phyloP scores from a whole-genome alignment of 2,329 filamentous ascomycete species.

The Dactylellina sp. region DNA sequence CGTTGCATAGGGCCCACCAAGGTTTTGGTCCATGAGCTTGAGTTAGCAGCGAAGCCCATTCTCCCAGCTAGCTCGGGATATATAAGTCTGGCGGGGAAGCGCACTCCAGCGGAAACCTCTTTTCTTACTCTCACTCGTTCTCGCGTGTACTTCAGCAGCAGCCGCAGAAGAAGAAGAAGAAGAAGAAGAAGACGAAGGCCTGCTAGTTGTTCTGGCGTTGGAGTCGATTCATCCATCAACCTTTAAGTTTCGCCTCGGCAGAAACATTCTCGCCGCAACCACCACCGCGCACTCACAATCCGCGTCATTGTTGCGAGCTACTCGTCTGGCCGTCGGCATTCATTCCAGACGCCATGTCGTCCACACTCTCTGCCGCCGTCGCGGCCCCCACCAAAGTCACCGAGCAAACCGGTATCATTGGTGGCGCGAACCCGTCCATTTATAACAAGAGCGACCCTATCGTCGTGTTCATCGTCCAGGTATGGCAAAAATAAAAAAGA shows the following conservation, averaged over 20 bases:
- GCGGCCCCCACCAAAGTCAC: conserved; percentile 63
- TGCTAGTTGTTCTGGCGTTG: not conserved
- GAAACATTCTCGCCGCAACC: not conserved
- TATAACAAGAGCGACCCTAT: conserved; percentile 80
- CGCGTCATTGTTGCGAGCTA: not conserved
- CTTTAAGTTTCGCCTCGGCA: not conserved
- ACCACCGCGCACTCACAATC: not conserved
- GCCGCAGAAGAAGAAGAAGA: conserved; percentile 11
- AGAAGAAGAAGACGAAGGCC: conserved; percentile 13
- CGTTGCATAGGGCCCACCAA: not conserved
- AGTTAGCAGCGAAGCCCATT: too few relatives aligned
- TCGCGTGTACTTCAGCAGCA: too few relatives aligned
- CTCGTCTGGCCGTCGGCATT: conserved; percentile 1
- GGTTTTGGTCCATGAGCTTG: too few relatives aligned
- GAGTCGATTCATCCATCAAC: too few relatives aligned
- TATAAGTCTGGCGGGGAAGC: conserved; percentile 1
- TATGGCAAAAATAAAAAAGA: conserved; percentile 62
- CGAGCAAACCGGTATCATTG: conserved; percentile 76
- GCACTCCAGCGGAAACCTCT: too few relatives aligned
- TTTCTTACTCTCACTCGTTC: too few relatives aligned
- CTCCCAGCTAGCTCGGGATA: not conserved
- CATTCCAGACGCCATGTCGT: conserved; percentile 32
- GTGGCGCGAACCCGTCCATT: conserved; percentile 75
- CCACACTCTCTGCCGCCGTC: conserved; percentile 50
- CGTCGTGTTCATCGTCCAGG: conserved; percentile 80